Percentiles rank a stretch among this genome's conserved stretches.
Evolutionary conservation across 2,329 filamentous ascomycete genomes (phyloP).

Genomic region (Arthrinium phaeospermum): DNA sequence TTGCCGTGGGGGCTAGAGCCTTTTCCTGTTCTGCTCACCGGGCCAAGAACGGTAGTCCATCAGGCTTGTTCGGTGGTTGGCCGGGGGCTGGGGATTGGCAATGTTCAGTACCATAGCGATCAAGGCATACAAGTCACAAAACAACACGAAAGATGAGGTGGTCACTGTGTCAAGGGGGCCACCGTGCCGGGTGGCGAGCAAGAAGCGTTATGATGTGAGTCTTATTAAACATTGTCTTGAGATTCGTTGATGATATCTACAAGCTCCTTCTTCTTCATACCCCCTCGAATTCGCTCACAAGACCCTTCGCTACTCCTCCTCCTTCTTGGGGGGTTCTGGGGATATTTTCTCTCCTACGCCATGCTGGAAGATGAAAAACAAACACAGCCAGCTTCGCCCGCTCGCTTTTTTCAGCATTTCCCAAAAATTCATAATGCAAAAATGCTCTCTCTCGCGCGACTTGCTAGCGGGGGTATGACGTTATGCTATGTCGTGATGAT

Average conservation of each 20-base stretch:
- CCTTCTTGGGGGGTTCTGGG: not conserved
- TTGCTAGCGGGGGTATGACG: not conserved
- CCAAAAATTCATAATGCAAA: slow-evolving; percentile 11
- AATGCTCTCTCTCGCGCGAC: not conserved
- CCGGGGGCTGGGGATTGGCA: not conserved
- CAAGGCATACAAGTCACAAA: too few species aligned
- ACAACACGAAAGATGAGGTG: not conserved
- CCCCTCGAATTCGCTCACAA: not conserved
- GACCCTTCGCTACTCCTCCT: not conserved
- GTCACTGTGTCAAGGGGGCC: not conserved
- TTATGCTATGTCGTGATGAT: slow-evolving; percentile 5
- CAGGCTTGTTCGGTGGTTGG: not conserved
- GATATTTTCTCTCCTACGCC: slow-evolving; percentile 13
- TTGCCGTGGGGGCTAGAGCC: not conserved
- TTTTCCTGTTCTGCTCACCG: not conserved
- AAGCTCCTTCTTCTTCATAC: slow-evolving; percentile 6
- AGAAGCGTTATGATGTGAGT: not conserved
- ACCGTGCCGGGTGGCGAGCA: not conserved
- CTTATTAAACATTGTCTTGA: slow-evolving; percentile 24
- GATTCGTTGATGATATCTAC: slow-evolving; percentile 24
- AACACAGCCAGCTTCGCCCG: not conserved
- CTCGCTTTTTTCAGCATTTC: slow-evolving; percentile 2
- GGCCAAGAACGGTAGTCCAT: not conserved
- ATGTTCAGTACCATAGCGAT: too few species aligned
- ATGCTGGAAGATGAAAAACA: slow-evolving; percentile 16